Conservation (phyloP, 352 stramenopile genomes). For the Pythium periplocum region DNA sequence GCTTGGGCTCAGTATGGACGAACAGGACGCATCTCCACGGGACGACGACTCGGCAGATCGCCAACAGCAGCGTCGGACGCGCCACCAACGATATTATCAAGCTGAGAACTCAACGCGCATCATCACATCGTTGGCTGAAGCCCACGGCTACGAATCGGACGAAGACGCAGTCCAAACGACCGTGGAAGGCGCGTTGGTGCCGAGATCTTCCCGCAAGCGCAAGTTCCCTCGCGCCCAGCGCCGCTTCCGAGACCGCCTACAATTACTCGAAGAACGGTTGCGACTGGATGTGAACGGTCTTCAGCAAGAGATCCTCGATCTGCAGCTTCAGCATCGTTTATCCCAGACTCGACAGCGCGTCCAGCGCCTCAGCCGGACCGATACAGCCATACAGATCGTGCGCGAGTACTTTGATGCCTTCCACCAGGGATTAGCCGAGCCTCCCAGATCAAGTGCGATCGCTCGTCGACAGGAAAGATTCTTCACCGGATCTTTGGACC, state of each 20-base stretch:
- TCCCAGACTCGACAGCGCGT: neutral
- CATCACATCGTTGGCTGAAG: neutral
- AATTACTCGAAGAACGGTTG: constrained; percentile 17
- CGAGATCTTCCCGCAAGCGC: neutral
- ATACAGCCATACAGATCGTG: constrained; percentile 9
- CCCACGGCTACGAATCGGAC: neutral
- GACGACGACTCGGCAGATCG: too few species aligned
- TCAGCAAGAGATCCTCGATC: constrained; percentile 20
- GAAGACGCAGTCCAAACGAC: neutral
- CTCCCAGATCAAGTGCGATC: neutral
- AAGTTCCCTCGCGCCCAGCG: constrained; percentile 6
- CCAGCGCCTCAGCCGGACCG: neutral
- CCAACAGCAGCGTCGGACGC: too few species aligned
- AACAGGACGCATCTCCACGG: too few species aligned
- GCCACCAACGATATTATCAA: too few species aligned
- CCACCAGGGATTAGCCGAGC: constrained; percentile 11
- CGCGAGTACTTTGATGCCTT: constrained; percentile 23
- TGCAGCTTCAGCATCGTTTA: constrained; percentile 11
- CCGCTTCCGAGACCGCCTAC: constrained; percentile 22
- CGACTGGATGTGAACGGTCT: constrained; percentile 24
- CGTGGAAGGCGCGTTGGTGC: neutral
- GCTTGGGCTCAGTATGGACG: too few species aligned
- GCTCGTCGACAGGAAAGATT: constrained; percentile 13
- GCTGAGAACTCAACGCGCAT: neutral
- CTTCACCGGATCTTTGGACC: constrained; percentile 7